Evolutionary conservation across 345 rosid genomes (phyloP).

Genomic region (Geranium brycei): DNA sequence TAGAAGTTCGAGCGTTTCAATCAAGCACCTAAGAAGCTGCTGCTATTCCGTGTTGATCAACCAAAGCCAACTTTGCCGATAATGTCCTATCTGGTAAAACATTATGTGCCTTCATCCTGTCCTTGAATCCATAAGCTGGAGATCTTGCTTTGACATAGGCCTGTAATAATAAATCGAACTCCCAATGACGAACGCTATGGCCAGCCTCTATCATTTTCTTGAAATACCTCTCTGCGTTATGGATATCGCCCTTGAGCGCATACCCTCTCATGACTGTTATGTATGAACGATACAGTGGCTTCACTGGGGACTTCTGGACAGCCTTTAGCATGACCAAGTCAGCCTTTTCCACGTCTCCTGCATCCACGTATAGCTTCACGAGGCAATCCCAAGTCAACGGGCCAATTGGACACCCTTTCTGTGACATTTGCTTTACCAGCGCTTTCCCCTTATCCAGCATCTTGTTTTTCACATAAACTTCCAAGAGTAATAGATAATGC

Average conservation of each 20-base stretch:
- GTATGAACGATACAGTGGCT: conserved; percentile 63
- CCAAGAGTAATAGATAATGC: conserved; percentile 45
- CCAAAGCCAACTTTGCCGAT: conserved; percentile 41
- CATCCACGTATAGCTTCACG: conserved; percentile 68
- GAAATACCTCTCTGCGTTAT: conserved; percentile 65
- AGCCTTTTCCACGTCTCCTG: conserved; percentile 84
- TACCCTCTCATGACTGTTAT: conserved; percentile 64
- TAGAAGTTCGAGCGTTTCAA: conserved; percentile 10
- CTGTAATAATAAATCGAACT: conserved; percentile 44
- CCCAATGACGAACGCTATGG: conserved; percentile 44
- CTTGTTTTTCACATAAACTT: conserved; percentile 65
- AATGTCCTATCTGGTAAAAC: conserved; percentile 45
- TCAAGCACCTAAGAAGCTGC: conserved; percentile 65
- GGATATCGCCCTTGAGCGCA: conserved; percentile 63
- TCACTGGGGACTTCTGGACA: conserved; percentile 37
- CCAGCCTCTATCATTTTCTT: conserved; percentile 70
- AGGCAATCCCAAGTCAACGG: conserved; percentile 81
- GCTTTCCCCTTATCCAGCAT: conserved; percentile 66
- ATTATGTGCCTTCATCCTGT: conserved; percentile 74
- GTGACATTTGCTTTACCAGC: conserved; percentile 56
- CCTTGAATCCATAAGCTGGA: conserved; percentile 79
- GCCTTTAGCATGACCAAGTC: conserved; percentile 64
- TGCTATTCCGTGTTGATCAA: conserved; percentile 75
- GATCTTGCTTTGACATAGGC: conserved; percentile 52
- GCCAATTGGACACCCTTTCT: conserved; percentile 53